Evolutionary conservation across 805 yeast species (phyloP), one percentile per base, ranked within the genome.

Genomic region (Metschnikowia anglica): DNA sequence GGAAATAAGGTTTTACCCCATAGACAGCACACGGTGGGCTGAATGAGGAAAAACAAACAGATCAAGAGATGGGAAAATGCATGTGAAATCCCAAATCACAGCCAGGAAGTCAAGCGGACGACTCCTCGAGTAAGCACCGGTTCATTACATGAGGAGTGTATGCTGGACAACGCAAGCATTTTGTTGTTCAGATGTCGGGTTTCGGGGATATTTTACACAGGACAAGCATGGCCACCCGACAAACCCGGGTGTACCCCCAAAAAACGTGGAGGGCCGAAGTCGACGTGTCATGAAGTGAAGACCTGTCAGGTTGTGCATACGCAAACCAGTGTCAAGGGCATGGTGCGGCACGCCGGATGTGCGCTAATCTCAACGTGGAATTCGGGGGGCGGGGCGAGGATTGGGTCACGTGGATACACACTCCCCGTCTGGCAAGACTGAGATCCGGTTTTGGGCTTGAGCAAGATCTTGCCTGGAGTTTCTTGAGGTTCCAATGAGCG

Each of bases 221-320:
- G 39, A 36, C 17, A 4, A 12, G 6, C 6, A 13, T 10, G 13
- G 15, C 23, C 31, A 25, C 39, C 39, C 39, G 39, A 19, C 1
- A 11, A 12, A 8, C 15, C 16, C 40, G 34, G 33, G 34, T 19
- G 34, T 18, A n/a, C 27, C 13, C 40, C 40, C 23, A 16, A 16
- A 3, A 23, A 4, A 31, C 10, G 23, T n/a, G 41, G 16, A 23
- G 20, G 27, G 15, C 24, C 15, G 20, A 32, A 32, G 19, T 29
- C 20, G 12, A 30, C 37, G 42, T 32, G 42, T 38, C 36, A 30
- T 25, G 16, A 17, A 10, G 16, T 20, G n/a, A 21, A 10, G 19
- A 23, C 29, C 42, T 39, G 42, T 39, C 42, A 39, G 37, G 37
- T 19, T 29, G 37, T 39, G 42, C 42, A 39, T 39, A 23, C 19